Evolutionary conservation across 2,329 filamentous ascomycete species (phyloP).

Genomic region (Botrytis paeoniae): DNA sequence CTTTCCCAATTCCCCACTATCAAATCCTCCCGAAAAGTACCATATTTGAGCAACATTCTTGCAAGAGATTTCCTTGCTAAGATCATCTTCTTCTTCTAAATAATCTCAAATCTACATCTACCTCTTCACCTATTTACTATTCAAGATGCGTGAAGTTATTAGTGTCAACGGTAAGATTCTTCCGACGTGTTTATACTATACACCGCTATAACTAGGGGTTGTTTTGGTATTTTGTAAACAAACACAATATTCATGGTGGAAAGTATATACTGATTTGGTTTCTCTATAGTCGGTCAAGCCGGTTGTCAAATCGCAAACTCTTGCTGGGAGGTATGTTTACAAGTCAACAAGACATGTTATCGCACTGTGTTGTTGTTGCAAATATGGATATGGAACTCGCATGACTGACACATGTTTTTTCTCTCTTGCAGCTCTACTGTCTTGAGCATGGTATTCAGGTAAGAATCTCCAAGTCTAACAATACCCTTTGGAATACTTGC

Average conservation of each 20-base stretch:
- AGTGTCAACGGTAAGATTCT: constrained; percentile 85
- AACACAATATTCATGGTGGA: constrained; percentile 23
- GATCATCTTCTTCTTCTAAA: constrained; percentile 18
- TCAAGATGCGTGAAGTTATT: constrained; percentile 97
- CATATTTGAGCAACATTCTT: constrained; percentile 23
- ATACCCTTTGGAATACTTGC: neutral
- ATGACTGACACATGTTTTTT: constrained; percentile 35
- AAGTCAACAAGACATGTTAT: constrained; percentile 28
- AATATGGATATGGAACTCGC: neutral
- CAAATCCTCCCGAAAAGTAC: constrained; percentile 21
- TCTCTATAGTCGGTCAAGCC: constrained; percentile 86
- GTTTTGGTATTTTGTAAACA: constrained; percentile 25
- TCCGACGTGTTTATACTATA: constrained; percentile 36
- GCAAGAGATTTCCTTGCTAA: constrained; percentile 21
- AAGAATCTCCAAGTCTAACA: constrained; percentile 42
- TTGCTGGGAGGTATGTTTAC: constrained; percentile 92
- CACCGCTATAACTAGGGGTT: constrained; percentile 41
- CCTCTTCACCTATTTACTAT: constrained; percentile 29
- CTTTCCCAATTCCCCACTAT: constrained; percentile 28
- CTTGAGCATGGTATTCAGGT: constrained; percentile 99
- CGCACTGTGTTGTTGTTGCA: constrained; percentile 15
- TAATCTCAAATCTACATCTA: constrained; percentile 24
- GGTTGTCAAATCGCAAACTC: constrained; percentile 99
- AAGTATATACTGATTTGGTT: constrained; percentile 28
- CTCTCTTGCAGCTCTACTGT: constrained; percentile 80